Percentiles rank a stretch among this genome's conserved stretches.
Conservation (phyloP, 306 rosid species). For the Fragaria nilgerrensis region DNA sequence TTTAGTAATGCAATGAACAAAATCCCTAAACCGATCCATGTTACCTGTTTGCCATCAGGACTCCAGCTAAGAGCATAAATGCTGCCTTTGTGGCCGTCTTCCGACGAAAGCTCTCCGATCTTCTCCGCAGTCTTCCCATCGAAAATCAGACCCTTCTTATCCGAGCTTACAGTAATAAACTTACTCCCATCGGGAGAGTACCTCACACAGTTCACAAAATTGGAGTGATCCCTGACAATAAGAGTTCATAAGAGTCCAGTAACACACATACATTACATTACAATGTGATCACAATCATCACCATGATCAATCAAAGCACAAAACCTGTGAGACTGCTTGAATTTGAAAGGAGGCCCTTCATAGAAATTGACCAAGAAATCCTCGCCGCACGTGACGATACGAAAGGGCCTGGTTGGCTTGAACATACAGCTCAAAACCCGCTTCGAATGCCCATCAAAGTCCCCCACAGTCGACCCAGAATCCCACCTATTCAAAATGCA, state of each 20-base stretch:
- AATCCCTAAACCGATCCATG: background rate
- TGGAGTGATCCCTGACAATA: slow-evolving; percentile 95
- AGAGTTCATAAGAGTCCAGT: background rate
- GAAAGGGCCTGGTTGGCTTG: slow-evolving; percentile 90
- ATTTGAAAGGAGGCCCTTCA: slow-evolving; percentile 94
- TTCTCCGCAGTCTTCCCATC: slow-evolving; percentile 82
- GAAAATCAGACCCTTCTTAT: slow-evolving; percentile 77
- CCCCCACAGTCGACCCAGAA: slow-evolving; percentile 92
- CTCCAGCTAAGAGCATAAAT: slow-evolving; percentile 97
- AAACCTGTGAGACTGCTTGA: slow-evolving; percentile 87
- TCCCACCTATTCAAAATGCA: slow-evolving; percentile 69
- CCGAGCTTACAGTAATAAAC: slow-evolving; percentile 82
- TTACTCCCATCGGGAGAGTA: slow-evolving; percentile 93
- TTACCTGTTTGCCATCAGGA: slow-evolving; percentile 90
- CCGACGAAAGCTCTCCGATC: slow-evolving; percentile 86
- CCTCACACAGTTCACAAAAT: slow-evolving; percentile 87
- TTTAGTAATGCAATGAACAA: background rate
- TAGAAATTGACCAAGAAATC: slow-evolving; percentile 89
- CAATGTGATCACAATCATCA: background rate
- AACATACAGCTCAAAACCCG: slow-evolving; percentile 90
- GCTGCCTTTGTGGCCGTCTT: slow-evolving; percentile 89
- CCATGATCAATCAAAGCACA: background rate
- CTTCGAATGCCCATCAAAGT: slow-evolving; percentile 91
- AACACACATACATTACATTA: background rate
- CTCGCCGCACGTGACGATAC: slow-evolving; percentile 89